Base-by-base conservation (phyloP, 805 yeast species). In the Crinitomyces ghanaensis region DNA sequence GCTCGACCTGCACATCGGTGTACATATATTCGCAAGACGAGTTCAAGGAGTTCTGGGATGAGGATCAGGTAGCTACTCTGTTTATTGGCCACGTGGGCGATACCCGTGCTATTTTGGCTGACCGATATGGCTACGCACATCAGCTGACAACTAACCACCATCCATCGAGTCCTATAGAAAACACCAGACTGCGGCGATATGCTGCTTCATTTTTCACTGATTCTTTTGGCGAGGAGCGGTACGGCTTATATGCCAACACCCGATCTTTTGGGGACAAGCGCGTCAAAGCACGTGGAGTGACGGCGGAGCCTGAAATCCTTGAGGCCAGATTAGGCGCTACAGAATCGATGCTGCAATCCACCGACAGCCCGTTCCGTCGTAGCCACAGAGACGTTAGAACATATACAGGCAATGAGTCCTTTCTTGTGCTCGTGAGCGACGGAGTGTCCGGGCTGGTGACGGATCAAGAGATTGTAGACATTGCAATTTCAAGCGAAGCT, bases 51-150 rank as follows among this genome's bases (percentile, higher is more conserved):
- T 78, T 67, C 54, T 77, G 86, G 59, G 73, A 76, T 40, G 70
- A 75, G n/a, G 62, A 66, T 6, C 76, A 80, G 3, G 59, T 78
- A 8, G 65, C 83, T 15, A 74, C 74, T 46, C 55, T 91, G 15
- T 67, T 81, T 1, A 71, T 86, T 13, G 86, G 93, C 1, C 98
- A 91, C 50, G 75, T 88, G 9, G 98, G 98, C 4, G 98, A 91
- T 52, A 80, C 96, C 2, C 70, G 81, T 41, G 84, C 93, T 4
- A 67, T 91, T 2, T 47, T 91, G n/a, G 80, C 91, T 42, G 97
- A 86, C 55, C 68, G 67, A 36, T 56, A 66, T 35, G 97, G 97
- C 2, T 59, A 70, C 26, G 93, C 93, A 1, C 86, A 77, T 44
- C 65, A 82, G 13, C 60, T 91, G 33, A 82, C 94, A 1, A 65